Evolutionary conservation across 257 asterid genomes (phyloP).

Genomic region (Pogostemon cablin): DNA sequence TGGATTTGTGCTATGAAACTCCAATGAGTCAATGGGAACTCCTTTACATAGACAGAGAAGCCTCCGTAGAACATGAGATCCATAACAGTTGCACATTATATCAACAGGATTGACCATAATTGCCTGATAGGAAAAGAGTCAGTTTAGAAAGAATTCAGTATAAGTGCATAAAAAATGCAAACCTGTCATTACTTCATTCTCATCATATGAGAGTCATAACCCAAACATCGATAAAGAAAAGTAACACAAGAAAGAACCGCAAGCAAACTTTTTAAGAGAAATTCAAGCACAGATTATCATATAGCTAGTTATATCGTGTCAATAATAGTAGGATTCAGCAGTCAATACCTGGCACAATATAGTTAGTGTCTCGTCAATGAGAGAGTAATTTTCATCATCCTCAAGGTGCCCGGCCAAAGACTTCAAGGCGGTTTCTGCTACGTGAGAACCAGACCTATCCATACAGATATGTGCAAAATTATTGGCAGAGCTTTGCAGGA

Average conservation of each 20-base stretch:
- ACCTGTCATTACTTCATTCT: neutral
- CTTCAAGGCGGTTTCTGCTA: slow-evolving; percentile 89
- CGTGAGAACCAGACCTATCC: slow-evolving; percentile 97
- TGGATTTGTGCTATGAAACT: slow-evolving; percentile 72
- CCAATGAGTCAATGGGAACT: slow-evolving; percentile 69
- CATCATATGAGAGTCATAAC: slow-evolving; percentile 11
- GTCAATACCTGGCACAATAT: slow-evolving; percentile 64
- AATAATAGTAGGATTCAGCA: slow-evolving; percentile 12
- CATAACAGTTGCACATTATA: slow-evolving; percentile 86
- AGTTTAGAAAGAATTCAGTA: slow-evolving; percentile 20
- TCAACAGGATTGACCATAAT: slow-evolving; percentile 68
- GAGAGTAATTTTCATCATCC: slow-evolving; percentile 55
- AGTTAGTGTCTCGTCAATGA: slow-evolving; percentile 62
- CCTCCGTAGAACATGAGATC: slow-evolving; percentile 94
- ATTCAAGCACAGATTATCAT: slow-evolving; percentile 1
- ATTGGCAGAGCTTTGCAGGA: slow-evolving; percentile 59
- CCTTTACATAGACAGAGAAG: slow-evolving; percentile 90
- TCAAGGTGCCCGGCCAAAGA: slow-evolving; percentile 77
- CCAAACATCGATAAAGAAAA: slow-evolving; percentile 8
- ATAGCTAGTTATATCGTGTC: neutral
- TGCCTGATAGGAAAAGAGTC: slow-evolving; percentile 47
- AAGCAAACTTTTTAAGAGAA: neutral
- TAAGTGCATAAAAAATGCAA: slow-evolving; percentile 12
- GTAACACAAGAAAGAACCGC: neutral
- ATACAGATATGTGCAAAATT: slow-evolving; percentile 63